These are phyloP conservation scores for Linaria vulgaris DNA, from an alignment of 257 asterid genomes.

Conservation along the genomic window DNA sequence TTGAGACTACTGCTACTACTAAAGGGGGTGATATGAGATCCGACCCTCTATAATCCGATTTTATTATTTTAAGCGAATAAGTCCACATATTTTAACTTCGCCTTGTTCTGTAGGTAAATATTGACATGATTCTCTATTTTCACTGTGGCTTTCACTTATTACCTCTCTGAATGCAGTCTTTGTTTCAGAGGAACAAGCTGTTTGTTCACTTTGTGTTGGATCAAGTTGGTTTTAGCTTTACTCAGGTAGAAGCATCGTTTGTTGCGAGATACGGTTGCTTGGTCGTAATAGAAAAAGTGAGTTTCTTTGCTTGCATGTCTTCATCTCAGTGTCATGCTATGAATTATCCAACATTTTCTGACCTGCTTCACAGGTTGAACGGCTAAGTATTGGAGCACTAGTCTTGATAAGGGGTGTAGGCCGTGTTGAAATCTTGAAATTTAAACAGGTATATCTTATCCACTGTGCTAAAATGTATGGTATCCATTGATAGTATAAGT, in stretches of 20 bases:
- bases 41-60: background rate
- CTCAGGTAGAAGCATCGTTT: conserved; percentile 62
- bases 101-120: conserved; percentile 11
- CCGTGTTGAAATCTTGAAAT: conserved; percentile 58
- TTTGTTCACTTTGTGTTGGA: conserved; percentile 83
- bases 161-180: conserved; percentile 42
- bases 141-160: background rate
- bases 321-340: conserved; percentile 8
- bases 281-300: conserved; percentile 74
- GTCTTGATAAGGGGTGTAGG: conserved; percentile 76
- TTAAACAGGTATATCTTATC: conserved; percentile 50
- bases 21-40: background rate
- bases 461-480: background rate
- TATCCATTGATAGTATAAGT: conserved; percentile 3
- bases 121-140: conserved; percentile 6
- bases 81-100: background rate
- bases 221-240: conserved; percentile 54
- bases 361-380: conserved; percentile 54
- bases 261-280: conserved; percentile 76
- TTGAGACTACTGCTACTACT: background rate
- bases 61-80: conserved; percentile 10
- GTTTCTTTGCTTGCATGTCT: conserved; percentile 24
- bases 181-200: conserved; percentile 50
- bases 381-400: conserved; percentile 67
- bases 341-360: conserved; percentile 21